phyloP scores from a whole-genome alignment of 2,329 filamentous ascomycete species.

The Trichophyton benhamiae region DNA sequence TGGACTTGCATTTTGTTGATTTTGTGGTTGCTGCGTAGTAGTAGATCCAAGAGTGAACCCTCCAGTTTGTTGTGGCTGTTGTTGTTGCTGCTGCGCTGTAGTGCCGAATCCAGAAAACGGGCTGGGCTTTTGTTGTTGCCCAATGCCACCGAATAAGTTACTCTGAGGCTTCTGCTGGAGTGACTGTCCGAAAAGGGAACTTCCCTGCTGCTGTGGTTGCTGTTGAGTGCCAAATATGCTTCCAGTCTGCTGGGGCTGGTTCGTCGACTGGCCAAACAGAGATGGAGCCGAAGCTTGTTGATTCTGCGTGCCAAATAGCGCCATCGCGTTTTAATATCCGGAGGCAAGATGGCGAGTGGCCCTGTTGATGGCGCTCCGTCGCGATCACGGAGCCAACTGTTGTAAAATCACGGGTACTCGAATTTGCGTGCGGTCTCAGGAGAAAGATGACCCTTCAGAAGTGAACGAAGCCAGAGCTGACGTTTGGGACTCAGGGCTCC shows the following conservation, averaged over 20 bases:
- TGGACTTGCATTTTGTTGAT: conserved; percentile 8
- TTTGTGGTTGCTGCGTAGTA: conserved; percentile 12
- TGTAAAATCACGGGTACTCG: background rate
- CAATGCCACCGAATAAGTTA: conserved; percentile 17
- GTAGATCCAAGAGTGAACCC: conserved; percentile 6
- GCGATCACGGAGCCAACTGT: background rate
- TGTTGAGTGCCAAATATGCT: conserved; percentile 15
- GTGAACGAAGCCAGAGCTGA: background rate
- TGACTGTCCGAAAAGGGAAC: conserved; percentile 7
- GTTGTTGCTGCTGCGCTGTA: conserved; percentile 22
- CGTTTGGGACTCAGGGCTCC: background rate
- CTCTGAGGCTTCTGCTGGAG: conserved; percentile 15
- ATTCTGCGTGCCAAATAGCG: conserved; percentile 11
- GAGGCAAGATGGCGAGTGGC: background rate
- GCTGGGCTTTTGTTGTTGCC: conserved; percentile 25
- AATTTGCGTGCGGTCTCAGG: background rate
- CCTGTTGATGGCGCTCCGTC: background rate
- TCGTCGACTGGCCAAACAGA: conserved; percentile 10
- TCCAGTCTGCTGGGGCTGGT: conserved; percentile 12
- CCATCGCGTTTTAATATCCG: conserved; percentile 5
- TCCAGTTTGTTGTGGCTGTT: conserved; percentile 31
- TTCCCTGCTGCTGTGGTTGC: conserved; percentile 14
- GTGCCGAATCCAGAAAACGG: conserved; percentile 30
- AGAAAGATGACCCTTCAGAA: background rate
- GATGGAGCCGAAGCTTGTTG: conserved; percentile 9